Conservation (phyloP, 2,329 filamentous ascomycete genomes). For the Taxawa tesnikishii region DNA sequence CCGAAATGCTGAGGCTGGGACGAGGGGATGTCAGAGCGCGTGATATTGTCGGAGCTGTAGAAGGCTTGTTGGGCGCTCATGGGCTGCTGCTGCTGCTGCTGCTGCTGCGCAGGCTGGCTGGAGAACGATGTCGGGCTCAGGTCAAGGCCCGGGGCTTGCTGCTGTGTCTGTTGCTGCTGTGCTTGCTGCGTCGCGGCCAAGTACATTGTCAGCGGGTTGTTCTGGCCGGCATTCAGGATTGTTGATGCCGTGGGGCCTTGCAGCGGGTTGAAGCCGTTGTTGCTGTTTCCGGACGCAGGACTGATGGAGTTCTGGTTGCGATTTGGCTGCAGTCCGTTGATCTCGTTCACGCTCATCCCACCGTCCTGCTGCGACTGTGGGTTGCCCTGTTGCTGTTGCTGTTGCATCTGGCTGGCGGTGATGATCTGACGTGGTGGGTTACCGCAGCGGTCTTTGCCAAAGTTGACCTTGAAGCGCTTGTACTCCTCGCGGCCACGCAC, state of each 20-base stretch:
- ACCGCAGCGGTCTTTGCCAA: constrained; percentile 95
- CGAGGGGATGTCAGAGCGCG: constrained; percentile 16
- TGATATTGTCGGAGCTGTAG: constrained; percentile 43
- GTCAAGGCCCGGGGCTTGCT: constrained; percentile 14
- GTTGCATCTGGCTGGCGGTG: constrained; percentile 41
- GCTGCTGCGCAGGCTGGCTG: constrained; percentile 21
- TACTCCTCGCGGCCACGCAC: constrained; percentile 93
- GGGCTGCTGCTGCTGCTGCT: constrained; percentile 58
- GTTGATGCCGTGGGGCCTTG: constrained; percentile 55
- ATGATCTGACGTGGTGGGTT: constrained; percentile 86
- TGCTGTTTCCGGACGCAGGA: constrained; percentile 41
- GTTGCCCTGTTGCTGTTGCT: constrained; percentile 54
- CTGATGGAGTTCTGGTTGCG: constrained; percentile 48
- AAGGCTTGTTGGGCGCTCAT: constrained; percentile 58
- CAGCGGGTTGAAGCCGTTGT: constrained; percentile 47
- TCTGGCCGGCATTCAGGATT: constrained; percentile 65
- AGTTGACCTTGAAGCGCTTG: constrained; percentile 98
- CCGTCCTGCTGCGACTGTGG: constrained; percentile 42
- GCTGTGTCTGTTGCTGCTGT: constrained; percentile 37
- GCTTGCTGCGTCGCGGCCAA: constrained; percentile 50
- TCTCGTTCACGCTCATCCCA: constrained; percentile 32
- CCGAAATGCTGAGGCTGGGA: constrained; percentile 31
- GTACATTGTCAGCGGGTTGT: constrained; percentile 89
- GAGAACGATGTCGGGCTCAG: constrained; percentile 22
- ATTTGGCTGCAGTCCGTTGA: constrained; percentile 44